phyloP scores from a whole-genome alignment of 2,329 filamentous ascomycete genomes.

The Scytalidium sp. region DNA sequence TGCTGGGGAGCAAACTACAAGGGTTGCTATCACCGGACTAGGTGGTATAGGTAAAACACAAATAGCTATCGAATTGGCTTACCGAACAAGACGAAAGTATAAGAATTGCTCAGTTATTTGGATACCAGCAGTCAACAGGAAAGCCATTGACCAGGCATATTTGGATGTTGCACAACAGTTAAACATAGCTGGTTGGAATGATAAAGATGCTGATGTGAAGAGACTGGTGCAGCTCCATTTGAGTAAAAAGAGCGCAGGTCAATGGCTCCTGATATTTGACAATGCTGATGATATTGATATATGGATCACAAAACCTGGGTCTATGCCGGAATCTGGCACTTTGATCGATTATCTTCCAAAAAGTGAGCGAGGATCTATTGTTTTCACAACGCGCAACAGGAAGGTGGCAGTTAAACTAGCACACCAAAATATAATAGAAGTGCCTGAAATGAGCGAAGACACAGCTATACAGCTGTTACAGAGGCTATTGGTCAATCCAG shows the following conservation, averaged over 20 bases:
- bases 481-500: constrained; percentile 17
- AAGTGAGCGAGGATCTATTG: constrained; percentile 27
- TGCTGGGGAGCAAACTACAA: constrained; percentile 11
- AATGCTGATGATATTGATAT: constrained; percentile 37
- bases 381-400: constrained; percentile 36
- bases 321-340: constrained; percentile 5
- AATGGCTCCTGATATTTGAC: constrained; percentile 39
- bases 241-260: constrained; percentile 19
- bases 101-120: constrained; percentile 40
- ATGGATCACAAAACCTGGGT: constrained; percentile 14
- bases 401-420: constrained; percentile 27
- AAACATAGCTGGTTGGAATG: constrained; percentile 10
- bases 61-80: constrained; percentile 36
- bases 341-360: constrained; percentile 31
- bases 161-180: constrained; percentile 30
- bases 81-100: constrained; percentile 31
- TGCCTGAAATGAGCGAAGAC: constrained; percentile 26
- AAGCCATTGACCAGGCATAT: constrained; percentile 38
- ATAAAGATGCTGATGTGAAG: constrained; percentile 9
- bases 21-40: constrained; percentile 31
- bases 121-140: constrained; percentile 37
- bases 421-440: constrained; percentile 22
- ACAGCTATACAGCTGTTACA: constrained; percentile 27
- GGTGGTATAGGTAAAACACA: constrained; percentile 41
- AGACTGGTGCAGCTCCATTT: constrained; percentile 9